Evolutionary conservation across 495 filamentous ascomycete genomes (phyloP).

Genomic region (Cercophora newfieldiana): DNA sequence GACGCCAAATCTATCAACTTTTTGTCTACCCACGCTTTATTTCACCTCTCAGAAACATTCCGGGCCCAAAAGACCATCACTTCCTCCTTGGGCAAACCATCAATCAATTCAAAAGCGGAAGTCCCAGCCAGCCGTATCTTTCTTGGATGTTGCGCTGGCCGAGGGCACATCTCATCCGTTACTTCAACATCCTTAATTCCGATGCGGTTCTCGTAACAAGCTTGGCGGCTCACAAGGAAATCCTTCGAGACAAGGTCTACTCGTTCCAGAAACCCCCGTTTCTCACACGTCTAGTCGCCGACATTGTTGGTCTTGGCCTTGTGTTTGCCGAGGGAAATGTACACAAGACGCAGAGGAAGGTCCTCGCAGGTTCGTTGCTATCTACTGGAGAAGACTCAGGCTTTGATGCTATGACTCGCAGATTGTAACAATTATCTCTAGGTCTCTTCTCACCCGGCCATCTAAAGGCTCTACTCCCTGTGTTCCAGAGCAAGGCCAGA

Average conservation of each 20-base stretch:
- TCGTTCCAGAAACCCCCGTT: slow-evolving; percentile 8
- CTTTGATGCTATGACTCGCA: background rate
- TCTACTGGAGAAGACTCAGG: background rate
- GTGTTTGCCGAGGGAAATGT: slow-evolving; percentile 7
- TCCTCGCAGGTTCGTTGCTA: background rate
- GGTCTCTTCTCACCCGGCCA: background rate
- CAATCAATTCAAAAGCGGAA: slow-evolving; percentile 7
- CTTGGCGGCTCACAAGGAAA: slow-evolving; percentile 2
- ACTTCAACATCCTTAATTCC: background rate
- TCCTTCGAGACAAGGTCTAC: background rate
- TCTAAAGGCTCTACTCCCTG: background rate
- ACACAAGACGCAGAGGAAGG: slow-evolving; percentile 6
- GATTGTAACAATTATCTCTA: background rate
- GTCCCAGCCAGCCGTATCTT: slow-evolving; percentile 3
- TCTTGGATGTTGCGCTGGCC: slow-evolving; percentile 11
- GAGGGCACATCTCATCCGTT: background rate
- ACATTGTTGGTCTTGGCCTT: background rate
- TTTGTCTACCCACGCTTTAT: background rate
- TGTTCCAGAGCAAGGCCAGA: background rate
- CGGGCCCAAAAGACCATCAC: background rate
- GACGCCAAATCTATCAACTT: background rate
- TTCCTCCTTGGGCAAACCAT: background rate
- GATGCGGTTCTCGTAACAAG: slow-evolving; percentile 6
- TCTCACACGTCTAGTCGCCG: background rate
- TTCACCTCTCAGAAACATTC: background rate